Percentiles rank a stretch among this genome's conserved stretches.
Conservation (phyloP, 192 early-diverging fungal genomes). For the Podila epigama region DNA sequence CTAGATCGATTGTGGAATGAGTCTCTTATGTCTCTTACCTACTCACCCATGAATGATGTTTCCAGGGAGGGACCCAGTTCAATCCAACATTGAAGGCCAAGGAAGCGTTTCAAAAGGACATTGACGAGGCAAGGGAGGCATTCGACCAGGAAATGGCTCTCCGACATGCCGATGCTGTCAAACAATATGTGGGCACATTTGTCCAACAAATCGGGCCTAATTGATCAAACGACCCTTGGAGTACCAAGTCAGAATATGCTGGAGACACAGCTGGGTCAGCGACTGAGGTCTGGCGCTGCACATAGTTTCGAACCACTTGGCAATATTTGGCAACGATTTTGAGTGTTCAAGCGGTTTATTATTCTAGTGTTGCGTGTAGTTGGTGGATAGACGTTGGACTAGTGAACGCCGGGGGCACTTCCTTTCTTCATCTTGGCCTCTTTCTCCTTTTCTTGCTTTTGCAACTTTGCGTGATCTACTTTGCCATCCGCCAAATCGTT, state of each 20-base stretch:
- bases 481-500: conserved; percentile 45
- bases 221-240: neutral
- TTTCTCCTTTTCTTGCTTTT: conserved; percentile 34
- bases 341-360: neutral
- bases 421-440: conserved; percentile 45
- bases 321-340: too few relatives aligned
- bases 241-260: too few relatives aligned
- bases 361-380: neutral
- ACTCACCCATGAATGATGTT: neutral
- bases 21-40: neutral
- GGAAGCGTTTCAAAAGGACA: conserved; percentile 34
- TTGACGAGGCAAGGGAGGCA: conserved; percentile 28
- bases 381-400: neutral
- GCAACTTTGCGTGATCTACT: conserved; percentile 39
- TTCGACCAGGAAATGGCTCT: conserved; percentile 47
- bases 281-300: too few relatives aligned
- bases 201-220: conserved; percentile 27
- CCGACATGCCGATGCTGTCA: conserved; percentile 43
- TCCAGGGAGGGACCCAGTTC: neutral
- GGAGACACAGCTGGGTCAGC: too few relatives aligned
- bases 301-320: too few relatives aligned
- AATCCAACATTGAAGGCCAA: conserved; percentile 25
- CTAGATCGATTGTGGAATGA: too few relatives aligned
- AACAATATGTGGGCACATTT: conserved; percentile 40
- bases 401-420: conserved; percentile 33